Evolutionary conservation across 169 alveolate genomes (phyloP).

Genomic region (Blepharisma undulans): DNA sequence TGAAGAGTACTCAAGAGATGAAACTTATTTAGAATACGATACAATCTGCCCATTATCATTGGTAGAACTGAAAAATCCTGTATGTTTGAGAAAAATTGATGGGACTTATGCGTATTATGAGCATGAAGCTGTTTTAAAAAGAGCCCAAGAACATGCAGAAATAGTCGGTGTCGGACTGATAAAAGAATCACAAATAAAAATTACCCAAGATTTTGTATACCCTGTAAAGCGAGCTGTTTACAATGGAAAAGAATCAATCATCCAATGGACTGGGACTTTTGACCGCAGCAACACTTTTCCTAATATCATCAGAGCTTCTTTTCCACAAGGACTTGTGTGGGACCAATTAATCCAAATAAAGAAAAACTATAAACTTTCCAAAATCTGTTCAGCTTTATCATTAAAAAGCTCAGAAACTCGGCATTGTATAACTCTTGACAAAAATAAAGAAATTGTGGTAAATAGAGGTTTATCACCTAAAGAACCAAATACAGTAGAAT

Average conservation of each 20-base stretch:
- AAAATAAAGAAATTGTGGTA: slow-evolving; percentile 3
- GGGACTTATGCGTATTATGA: neutral
- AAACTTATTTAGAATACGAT: neutral
- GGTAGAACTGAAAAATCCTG: neutral
- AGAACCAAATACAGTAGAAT: slow-evolving; percentile 30
- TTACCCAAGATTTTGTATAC: neutral
- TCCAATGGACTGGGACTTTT: neutral
- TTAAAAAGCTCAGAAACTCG: neutral
- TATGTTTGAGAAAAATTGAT: neutral
- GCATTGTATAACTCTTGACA: slow-evolving; percentile 17
- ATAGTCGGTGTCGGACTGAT: neutral
- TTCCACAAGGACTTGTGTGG: neutral
- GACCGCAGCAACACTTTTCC: neutral
- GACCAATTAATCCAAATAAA: neutral
- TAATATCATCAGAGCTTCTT: neutral
- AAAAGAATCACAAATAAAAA: neutral
- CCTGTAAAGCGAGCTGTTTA: neutral
- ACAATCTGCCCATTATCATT: neutral
- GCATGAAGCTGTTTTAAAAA: neutral
- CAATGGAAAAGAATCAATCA: neutral
- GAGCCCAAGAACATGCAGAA: neutral
- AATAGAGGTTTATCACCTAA: neutral
- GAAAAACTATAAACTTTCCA: neutral
- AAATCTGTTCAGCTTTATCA: neutral
- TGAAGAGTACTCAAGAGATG: slow-evolving; percentile 16